Conservation (phyloP, 2,329 filamentous ascomycete genomes). For the Fusarium veterinarium region DNA sequence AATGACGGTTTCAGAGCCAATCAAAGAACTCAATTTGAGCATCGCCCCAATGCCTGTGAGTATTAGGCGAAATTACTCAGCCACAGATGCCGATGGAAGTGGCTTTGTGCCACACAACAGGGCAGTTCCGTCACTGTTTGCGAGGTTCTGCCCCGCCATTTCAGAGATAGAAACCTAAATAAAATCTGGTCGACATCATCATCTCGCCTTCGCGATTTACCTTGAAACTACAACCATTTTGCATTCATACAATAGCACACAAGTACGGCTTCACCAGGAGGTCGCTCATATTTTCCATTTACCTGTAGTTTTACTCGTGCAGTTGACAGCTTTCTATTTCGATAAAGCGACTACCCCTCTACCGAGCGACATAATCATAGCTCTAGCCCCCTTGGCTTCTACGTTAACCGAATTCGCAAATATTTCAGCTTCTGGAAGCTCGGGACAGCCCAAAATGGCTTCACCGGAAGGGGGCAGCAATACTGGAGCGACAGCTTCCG, state of each 20-base stretch:
- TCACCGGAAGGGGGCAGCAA: constrained; percentile 27
- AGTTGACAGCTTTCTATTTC: not conserved
- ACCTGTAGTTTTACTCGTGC: not conserved
- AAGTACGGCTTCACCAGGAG: not conserved
- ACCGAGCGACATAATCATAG: constrained; percentile 24
- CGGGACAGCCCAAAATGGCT: constrained; percentile 27
- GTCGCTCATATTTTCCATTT: not conserved
- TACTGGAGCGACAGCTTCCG: constrained; percentile 25
- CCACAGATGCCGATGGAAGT: constrained; percentile 14
- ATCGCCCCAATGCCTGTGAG: not conserved
- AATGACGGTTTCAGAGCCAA: constrained; percentile 8
- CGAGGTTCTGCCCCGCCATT: constrained; percentile 43
- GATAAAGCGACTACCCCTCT: constrained; percentile 6
- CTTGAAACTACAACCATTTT: not conserved
- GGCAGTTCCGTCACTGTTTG: constrained; percentile 21
- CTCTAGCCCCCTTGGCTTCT: not conserved
- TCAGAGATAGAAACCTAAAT: constrained; percentile 24
- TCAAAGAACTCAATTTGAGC: constrained; percentile 12
- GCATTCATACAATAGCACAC: not conserved
- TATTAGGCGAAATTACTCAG: constrained; percentile 34
- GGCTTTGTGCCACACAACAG: constrained; percentile 18
- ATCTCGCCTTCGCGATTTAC: constrained; percentile 9
- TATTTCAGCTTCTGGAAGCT: not conserved
- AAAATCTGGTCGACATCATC: constrained; percentile 45
- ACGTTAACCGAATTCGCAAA: constrained; percentile 9